A percentile compares a stretch with the other conserved stretches of the same genome.
Evolutionary conservation across 2,329 filamentous ascomycete species (phyloP).

Genomic region (Alternaria ventricosa): DNA sequence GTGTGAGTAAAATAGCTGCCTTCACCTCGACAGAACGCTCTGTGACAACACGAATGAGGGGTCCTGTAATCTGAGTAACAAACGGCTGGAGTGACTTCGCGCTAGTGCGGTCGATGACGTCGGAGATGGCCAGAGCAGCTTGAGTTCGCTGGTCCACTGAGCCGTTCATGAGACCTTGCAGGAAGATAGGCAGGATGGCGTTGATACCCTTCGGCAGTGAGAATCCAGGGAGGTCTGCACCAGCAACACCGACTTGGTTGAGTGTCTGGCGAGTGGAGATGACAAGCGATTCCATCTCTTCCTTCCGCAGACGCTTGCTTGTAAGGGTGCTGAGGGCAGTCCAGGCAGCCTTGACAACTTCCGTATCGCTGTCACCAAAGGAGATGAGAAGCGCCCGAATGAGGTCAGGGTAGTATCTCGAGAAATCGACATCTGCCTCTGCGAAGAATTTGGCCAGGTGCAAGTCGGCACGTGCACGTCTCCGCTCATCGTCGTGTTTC

Average conservation of each 20-base stretch:
- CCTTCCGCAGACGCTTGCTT: conserved; percentile 88
- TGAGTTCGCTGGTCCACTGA: conserved; percentile 90
- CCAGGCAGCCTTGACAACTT: conserved; percentile 91
- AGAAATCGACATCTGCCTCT: conserved; percentile 83
- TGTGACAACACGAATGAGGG: conserved; percentile 95
- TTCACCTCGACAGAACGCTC: conserved; percentile 97
- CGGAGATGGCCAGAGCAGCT: conserved; percentile 90
- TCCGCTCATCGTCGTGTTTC: conserved; percentile 91
- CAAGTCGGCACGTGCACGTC: conserved; percentile 76
- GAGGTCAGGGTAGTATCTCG: conserved; percentile 93
- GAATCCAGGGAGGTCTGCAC: conserved; percentile 86
- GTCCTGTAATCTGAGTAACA: conserved; percentile 96
- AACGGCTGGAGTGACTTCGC: conserved; percentile 89
- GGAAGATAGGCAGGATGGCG: conserved; percentile 92
- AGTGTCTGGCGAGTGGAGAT: conserved; percentile 84
- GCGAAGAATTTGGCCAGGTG: conserved; percentile 89
- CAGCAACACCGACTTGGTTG: conserved; percentile 85
- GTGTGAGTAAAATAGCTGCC: conserved; percentile 87
- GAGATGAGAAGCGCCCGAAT: conserved; percentile 88
- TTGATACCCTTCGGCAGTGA: conserved; percentile 94
- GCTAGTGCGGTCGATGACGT: conserved; percentile 92
- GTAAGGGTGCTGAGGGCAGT: conserved; percentile 78
- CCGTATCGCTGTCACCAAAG: conserved; percentile 83
- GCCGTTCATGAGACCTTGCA: conserved; percentile 97
- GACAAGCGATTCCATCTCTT: conserved; percentile 96